Percentiles rank a stretch among this genome's conserved stretches.
Evolutionary conservation across 2,329 filamentous ascomycete species (phyloP).

Genomic region (Pseudogymnoascus destructans): DNA sequence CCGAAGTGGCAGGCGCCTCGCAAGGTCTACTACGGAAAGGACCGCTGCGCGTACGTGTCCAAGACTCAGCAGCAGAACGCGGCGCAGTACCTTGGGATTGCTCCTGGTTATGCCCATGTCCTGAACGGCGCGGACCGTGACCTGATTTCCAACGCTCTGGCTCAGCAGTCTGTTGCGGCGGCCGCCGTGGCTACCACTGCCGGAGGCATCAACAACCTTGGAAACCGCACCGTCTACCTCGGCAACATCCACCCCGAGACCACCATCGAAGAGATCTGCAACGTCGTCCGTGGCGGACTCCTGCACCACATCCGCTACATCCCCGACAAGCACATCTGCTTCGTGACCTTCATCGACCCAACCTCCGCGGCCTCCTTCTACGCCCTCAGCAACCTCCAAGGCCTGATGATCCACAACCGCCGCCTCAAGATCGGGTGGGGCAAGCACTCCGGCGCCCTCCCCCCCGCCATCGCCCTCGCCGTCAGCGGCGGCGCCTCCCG

Average conservation of each 20-base stretch:
- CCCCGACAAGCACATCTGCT: constrained; percentile 99
- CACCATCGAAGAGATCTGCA: constrained; percentile 98
- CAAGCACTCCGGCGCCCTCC: constrained; percentile 93
- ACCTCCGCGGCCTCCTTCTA: constrained; percentile 97
- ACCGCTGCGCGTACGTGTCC: constrained; percentile 94
- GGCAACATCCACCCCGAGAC: constrained; percentile 99
- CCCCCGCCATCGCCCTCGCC: constrained; percentile 87
- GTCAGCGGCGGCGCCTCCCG: constrained; percentile 95
- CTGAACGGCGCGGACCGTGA: constrained; percentile 93
- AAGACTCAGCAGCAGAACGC: constrained; percentile 99
- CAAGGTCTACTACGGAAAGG: constrained; percentile 97
- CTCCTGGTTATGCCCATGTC: constrained; percentile 91
- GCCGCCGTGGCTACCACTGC: constrained; percentile 93
- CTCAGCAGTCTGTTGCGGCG: constrained; percentile 93
- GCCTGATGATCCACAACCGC: constrained; percentile 97
- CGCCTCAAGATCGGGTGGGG: constrained; percentile 98
- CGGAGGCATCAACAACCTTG: constrained; percentile 92
- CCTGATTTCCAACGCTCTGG: constrained; percentile 87
- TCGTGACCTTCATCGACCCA: constrained; percentile 97
- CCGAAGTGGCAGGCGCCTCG: constrained; percentile 92
- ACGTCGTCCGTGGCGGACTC: constrained; percentile 88
- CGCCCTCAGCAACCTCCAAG: constrained; percentile 90
- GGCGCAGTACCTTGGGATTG: constrained; percentile 93
- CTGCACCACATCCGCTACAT: constrained; percentile 98
- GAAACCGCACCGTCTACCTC: constrained; percentile 93